Evolutionary conservation across 164 flowering plant genomes (phyloP), one percentile per base, ranked within the genome.

Genomic region (Hamamelis virginiana): DNA sequence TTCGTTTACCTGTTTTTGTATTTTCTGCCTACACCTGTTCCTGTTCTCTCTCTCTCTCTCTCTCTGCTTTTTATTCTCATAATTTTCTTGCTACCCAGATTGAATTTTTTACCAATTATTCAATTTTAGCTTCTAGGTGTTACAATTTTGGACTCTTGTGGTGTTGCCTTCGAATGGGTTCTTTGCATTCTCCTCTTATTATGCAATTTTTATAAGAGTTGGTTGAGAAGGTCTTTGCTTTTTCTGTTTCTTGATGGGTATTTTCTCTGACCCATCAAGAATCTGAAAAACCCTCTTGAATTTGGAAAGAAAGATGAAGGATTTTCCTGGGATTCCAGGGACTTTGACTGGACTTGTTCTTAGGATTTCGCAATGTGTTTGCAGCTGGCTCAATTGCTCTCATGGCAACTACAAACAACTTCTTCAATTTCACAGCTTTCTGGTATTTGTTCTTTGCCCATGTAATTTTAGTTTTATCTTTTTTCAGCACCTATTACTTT

Each of bases 271-370:
- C 14, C 69, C 13, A 15, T 45, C 3, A 44, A 68, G 63, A 46
- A 28, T 59, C 62, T 68, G 60, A 38, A 41, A 25, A 9, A 66
- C 26, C 53, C 15, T 22, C 48, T 41, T 60, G 71, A 15, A 8
- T 22, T 56, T 25, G 45, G 55, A 59, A 52, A 66, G 27, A 65
- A 70, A 71, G n/a, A 88, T 90, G 96, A 90, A 75, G 84, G 81
- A 82, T 69, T 81, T 87, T 72, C 82, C 87, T 4, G 96, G 96
- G 62, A 83, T 84, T 22, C 96, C 96, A 19, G 92, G 92, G 53
- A 88, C 92, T 64, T 59, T 76, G 52, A 81, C 86, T 65, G 89
- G 83, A 21, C 83, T 88, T 66, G 41, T 74, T 68, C 79, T 88
- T 59, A 84, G 96, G 78, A 52, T 85, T 62, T 66, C 78, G 0